phyloP scores from a whole-genome alignment of 1,139 yeast species.

The Candida labiduridarum region DNA sequence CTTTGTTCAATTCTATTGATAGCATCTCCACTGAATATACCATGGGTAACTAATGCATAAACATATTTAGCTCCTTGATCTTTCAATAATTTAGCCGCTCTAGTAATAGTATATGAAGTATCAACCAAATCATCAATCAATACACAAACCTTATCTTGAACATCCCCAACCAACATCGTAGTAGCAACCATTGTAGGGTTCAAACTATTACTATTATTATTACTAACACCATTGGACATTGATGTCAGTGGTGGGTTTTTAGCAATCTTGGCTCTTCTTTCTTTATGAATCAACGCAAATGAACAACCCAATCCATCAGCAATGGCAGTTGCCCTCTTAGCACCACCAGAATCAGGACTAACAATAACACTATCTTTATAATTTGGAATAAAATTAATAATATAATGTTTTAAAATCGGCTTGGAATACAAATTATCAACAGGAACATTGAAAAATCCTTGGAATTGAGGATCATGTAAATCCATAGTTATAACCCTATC shows the following conservation, averaged over 20 bases:
- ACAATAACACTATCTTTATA: constrained; percentile 83
- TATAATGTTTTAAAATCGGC: constrained; percentile 81
- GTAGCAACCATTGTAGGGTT: constrained; percentile 51
- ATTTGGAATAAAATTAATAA: constrained; percentile 69
- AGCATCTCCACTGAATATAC: constrained; percentile 92
- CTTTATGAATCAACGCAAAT: constrained; percentile 95
- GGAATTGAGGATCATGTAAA: constrained; percentile 92
- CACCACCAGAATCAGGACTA: constrained; percentile 97
- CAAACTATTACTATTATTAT: too few species aligned
- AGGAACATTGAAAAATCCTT: constrained; percentile 90
- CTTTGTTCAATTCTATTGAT: constrained; percentile 67
- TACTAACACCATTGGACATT: constrained; percentile 8
- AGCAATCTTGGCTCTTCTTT: constrained; percentile 62
- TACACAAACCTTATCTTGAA: constrained; percentile 78
- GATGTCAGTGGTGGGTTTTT: constrained; percentile 33
- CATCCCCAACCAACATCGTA: constrained; percentile 94
- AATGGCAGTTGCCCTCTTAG: constrained; percentile 90
- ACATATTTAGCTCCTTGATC: constrained; percentile 91
- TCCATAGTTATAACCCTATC: constrained; percentile 98
- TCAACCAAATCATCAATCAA: constrained; percentile 92
- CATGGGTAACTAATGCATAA: constrained; percentile 90
- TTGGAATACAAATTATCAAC: constrained; percentile 89
- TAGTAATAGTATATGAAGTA: constrained; percentile 86
- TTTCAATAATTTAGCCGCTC: constrained; percentile 88
- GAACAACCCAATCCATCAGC: constrained; percentile 90